Conservation (phyloP, 2,329 filamentous ascomycete species). For the Aureobasidium vineae region DNA sequence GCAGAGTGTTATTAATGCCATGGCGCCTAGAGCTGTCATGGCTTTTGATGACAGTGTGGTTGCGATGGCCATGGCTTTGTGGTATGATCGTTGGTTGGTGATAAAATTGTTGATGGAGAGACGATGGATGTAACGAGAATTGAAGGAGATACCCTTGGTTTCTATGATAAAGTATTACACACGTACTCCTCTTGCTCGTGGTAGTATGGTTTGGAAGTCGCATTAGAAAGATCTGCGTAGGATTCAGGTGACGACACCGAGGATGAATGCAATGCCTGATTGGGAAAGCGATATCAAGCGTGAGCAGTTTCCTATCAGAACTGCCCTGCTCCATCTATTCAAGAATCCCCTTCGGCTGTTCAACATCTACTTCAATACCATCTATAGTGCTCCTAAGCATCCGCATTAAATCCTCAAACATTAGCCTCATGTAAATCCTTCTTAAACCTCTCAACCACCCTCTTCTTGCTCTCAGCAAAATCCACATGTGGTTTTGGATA, state of each 20-base stretch:
- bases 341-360: no score
- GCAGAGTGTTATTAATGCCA: conserved; percentile 1
- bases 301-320: no score
- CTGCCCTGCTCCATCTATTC: no score
- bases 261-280: not conserved
- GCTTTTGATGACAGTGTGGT: not conserved
- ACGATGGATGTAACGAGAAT: no score
- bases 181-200: not conserved
- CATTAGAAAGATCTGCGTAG: not conserved
- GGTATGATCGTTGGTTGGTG: no score
- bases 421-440: conserved; percentile 45
- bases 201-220: not conserved
- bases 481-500: conserved; percentile 50
- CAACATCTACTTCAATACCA: no score
- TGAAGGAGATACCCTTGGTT: not conserved
- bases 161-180: not conserved
- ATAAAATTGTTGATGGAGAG: not conserved
- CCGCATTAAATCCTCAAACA: conserved; percentile 28
- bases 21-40: not conserved
- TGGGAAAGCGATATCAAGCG: no score
- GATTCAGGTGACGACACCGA: not conserved
- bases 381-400: no score
- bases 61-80: not conserved
- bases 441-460: conserved; percentile 47
- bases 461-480: conserved; percentile 45